Percentiles rank a stretch among this genome's conserved stretches.
These are phyloP conservation scores for Aspergillus leporis DNA, from an alignment of 495 filamentous ascomycete species.

Conservation along the genomic window DNA sequence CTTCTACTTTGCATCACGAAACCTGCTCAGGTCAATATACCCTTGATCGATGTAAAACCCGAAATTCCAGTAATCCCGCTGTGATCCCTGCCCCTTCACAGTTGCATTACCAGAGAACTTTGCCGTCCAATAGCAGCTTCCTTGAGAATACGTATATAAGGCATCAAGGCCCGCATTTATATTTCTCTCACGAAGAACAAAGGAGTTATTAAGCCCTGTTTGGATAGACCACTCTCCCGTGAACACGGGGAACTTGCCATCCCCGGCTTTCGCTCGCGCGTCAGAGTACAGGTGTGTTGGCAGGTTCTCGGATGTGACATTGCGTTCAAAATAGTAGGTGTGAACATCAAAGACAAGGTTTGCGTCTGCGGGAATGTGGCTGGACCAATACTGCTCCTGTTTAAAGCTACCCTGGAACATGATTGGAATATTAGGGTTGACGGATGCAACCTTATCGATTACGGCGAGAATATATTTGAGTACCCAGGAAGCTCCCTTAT, in stretches of 20 bases:
- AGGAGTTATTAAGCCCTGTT: slow-evolving; percentile 20
- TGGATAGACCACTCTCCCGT: slow-evolving; percentile 35
- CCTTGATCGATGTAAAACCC: slow-evolving; percentile 23
- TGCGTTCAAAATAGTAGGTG: slow-evolving; percentile 32
- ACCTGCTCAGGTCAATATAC: background rate
- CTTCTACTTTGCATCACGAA: background rate
- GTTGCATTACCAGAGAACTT: slow-evolving; percentile 27
- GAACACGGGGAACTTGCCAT: slow-evolving; percentile 34
- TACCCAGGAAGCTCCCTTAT: slow-evolving; percentile 29
- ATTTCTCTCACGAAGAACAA: slow-evolving; percentile 27
- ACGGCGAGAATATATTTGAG: slow-evolving; percentile 29
- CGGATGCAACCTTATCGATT: slow-evolving; percentile 17
- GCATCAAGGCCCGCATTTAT: slow-evolving; percentile 25
- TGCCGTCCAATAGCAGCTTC: slow-evolving; percentile 30
- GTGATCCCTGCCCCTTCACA: slow-evolving; percentile 23
- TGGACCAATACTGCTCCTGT: slow-evolving; percentile 25
- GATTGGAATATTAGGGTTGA: slow-evolving; percentile 25
- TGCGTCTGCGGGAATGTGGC: slow-evolving; percentile 15
- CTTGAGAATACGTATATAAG: slow-evolving; percentile 22
- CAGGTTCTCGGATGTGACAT: slow-evolving; percentile 28
- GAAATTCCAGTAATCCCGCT: slow-evolving; percentile 32
- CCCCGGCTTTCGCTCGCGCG: slow-evolving; percentile 18
- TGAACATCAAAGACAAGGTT: slow-evolving; percentile 37
- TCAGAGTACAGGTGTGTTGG: slow-evolving; percentile 22
- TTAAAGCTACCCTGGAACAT: slow-evolving; percentile 36